A percentile compares a stretch with the other conserved stretches of the same genome.
Conservation (phyloP, 495 filamentous ascomycete genomes). For the Xylaria castorea region DNA sequence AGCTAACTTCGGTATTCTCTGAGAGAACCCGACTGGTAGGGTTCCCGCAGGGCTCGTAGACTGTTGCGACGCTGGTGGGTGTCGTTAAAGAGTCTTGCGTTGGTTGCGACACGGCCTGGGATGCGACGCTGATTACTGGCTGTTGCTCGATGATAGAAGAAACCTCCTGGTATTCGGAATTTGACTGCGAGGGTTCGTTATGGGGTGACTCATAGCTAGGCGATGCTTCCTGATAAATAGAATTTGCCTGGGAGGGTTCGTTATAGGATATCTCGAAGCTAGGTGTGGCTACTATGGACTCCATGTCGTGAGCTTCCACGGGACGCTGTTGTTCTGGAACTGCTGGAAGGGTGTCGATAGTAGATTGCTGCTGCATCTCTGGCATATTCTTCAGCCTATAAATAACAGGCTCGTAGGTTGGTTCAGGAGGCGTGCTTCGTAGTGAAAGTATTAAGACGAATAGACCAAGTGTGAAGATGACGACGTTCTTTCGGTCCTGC, state of each 20-base stretch:
- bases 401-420: conserved; percentile 36
- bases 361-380: conserved; percentile 23
- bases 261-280: not conserved
- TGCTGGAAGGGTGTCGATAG: conserved; percentile 12
- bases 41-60: conserved; percentile 38
- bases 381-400: conserved; percentile 35
- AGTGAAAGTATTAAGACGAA: conserved; percentile 64
- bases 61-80: conserved; percentile 24
- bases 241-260: not conserved
- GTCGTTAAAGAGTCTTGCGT: conserved; percentile 14
- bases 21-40: not conserved
- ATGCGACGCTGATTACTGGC: not conserved
- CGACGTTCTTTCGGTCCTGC: conserved; percentile 73
- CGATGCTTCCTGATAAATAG: conserved; percentile 14
- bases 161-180: not conserved
- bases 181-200: not conserved
- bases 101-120: conserved; percentile 1
- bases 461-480: conserved; percentile 66
- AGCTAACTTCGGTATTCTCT: not conserved
- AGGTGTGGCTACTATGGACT: conserved; percentile 7
- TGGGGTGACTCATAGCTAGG: not conserved
- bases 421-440: conserved; percentile 31
- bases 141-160: not conserved
- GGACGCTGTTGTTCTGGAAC: conserved; percentile 19
- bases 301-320: not conserved